Conservation (phyloP, 495 filamentous ascomycete species). For the Hypoxylon subgilvum region DNA sequence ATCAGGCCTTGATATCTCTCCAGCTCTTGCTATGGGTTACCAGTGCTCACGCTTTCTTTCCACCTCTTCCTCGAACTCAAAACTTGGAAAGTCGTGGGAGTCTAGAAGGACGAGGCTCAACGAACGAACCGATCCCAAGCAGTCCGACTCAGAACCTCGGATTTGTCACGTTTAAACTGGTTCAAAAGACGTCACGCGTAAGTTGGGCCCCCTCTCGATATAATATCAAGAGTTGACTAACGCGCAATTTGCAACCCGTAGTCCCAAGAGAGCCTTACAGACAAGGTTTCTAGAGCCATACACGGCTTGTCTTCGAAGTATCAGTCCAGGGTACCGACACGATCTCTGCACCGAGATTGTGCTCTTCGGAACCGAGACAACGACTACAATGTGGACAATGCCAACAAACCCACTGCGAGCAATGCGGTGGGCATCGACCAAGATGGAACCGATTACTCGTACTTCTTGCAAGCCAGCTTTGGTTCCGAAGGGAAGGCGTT, state of each 20-base stretch:
- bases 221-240: constrained; percentile 14
- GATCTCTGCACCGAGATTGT: constrained; percentile 4
- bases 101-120: constrained; percentile 2
- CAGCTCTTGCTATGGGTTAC: constrained; percentile 53
- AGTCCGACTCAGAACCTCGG: constrained; percentile 9
- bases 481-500: constrained; percentile 68
- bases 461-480: constrained; percentile 72
- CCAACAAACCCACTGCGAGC: constrained; percentile 56
- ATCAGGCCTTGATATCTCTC: constrained; percentile 40
- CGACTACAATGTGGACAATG: constrained; percentile 62
- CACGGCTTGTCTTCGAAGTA: constrained; percentile 23
- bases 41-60: constrained; percentile 47
- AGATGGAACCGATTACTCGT: constrained; percentile 77
- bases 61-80: constrained; percentile 32
- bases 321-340: constrained; percentile 16
- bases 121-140: not conserved
- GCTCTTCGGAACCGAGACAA: constrained; percentile 48
- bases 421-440: constrained; percentile 72
- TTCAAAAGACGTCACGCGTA: constrained; percentile 30
- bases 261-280: constrained; percentile 11
- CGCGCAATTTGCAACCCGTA: not conserved
- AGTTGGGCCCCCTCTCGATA: constrained; percentile 5
- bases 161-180: constrained; percentile 41
- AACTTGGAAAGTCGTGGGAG: not conserved
- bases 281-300: constrained; percentile 26